Evolutionary conservation across 2,329 filamentous ascomycete species (phyloP), one percentile per base, ranked within the genome.

Genomic region (Lachnellula suecica): DNA sequence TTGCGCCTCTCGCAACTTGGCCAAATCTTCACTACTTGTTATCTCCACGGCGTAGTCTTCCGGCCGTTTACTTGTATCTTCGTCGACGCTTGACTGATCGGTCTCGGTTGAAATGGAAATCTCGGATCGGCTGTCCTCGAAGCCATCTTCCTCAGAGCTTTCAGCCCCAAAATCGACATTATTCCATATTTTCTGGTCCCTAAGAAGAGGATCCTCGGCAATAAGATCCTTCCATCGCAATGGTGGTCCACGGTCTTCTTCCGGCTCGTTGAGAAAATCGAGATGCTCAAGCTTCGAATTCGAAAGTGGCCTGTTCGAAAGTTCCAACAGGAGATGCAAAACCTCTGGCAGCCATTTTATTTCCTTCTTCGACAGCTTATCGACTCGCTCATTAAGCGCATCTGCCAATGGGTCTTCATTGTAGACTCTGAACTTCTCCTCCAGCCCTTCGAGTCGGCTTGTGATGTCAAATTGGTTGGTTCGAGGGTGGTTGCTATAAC

Each of bases 401-500:
- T 92, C 85, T 11, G 91, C 90, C 23, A 97, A 74, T 35, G 83
- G 83, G 62, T 97, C 92, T 56, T 89, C 84, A 64, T 88, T 86
- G 44, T 90, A 79, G 49, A 97, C 79, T 27, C 84, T 81, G 62
- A 97, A 94, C 62, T 93, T 91, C 72, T 97, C 94, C 60, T 92
- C 86, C 2, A 97, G 75, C 1, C 89, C 89, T 44, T 83, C 75
- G 2, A 93, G 75, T 31, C 78, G 79, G 34, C 79, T 78, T 35
- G 79, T 73, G 19, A 92, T 81, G 41, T 88, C 84, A 65, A 92
- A 92, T 59, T 89, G 87, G 63, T 93, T 89, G 1, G 86, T 89
- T 34, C 87, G 81, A 29, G 81, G 73, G 66, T 81, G 83, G 43
- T 70, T 79, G 59, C 84, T 76, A 27, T 78, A 71, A 45, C 78